Evolutionary conservation across 164 flowering plant species (phyloP).

Genomic region (Warburgia ugandensis): DNA sequence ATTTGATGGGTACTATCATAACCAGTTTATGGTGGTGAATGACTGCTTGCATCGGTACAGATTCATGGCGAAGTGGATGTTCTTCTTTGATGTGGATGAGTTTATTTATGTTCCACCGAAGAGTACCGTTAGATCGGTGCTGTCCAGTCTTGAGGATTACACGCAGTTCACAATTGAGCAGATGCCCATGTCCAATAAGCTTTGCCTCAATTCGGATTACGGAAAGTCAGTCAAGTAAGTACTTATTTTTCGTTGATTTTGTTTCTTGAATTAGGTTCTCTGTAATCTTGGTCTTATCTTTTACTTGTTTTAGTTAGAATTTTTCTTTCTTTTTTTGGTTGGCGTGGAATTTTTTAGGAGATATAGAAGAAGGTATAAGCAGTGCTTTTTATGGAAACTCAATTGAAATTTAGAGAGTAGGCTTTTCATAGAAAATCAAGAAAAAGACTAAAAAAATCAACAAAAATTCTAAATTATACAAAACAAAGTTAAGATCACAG

Average conservation of each 20-base stretch:
- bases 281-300: no score
- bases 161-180: constrained; percentile 84
- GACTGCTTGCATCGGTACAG: constrained; percentile 83
- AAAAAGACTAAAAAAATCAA: no score
- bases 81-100: constrained; percentile 96
- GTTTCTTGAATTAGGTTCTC: neutral
- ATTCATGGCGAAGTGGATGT: constrained; percentile 80
- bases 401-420: no score
- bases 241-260: neutral
- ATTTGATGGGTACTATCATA: constrained; percentile 93
- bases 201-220: constrained; percentile 48
- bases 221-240: constrained; percentile 47
- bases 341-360: no score
- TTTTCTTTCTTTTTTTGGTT: no score
- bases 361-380: no score
- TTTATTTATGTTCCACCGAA: constrained; percentile 58
- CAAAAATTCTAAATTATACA: no score
- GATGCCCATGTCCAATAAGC: constrained; percentile 75
- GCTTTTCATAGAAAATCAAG: no score
- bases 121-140: constrained; percentile 43
- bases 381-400: no score
- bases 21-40: constrained; percentile 88
- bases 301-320: no score
- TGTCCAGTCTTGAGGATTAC: constrained; percentile 42
- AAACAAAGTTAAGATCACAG: no score